Conservation (phyloP, 352 stramenopile genomes). For the Globisporangium takayamanum region DNA sequence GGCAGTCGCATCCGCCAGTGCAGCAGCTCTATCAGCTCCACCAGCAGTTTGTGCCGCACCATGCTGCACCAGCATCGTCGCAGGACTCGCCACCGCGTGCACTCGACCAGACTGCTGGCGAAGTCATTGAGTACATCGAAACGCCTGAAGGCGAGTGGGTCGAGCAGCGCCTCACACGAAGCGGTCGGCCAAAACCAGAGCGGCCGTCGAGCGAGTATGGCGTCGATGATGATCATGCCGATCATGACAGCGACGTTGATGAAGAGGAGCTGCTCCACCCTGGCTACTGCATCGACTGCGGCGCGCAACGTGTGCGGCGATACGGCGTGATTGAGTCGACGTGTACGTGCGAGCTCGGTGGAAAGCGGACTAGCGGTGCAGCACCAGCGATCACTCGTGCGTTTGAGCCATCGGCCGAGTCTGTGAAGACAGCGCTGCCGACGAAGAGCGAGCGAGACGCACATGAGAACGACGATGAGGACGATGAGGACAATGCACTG, state of each 20-base stretch:
- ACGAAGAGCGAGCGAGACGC: neutral
- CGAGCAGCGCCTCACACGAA: conserved; percentile 19
- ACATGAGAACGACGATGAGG: neutral
- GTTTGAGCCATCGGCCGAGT: neutral
- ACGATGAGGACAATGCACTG: conserved; percentile 19
- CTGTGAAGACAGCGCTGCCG: neutral
- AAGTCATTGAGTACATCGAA: conserved; percentile 57
- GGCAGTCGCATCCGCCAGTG: no score
- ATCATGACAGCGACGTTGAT: conserved; percentile 1
- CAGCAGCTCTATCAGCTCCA: no score
- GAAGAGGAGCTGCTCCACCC: conserved; percentile 15
- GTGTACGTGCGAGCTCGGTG: conserved; percentile 30
- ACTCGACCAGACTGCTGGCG: conserved; percentile 20
- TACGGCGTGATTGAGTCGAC: conserved; percentile 34
- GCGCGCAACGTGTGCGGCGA: conserved; percentile 37
- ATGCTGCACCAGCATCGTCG: neutral
- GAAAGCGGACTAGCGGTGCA: neutral
- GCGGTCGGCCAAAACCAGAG: neutral
- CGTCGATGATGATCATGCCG: conserved; percentile 11
- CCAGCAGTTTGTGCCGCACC: no score
- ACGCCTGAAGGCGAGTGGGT: conserved; percentile 58
- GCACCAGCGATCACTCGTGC: neutral
- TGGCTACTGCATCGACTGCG: conserved; percentile 33
- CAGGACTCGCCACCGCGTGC: neutral
- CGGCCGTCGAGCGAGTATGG: neutral